A percentile compares a stretch with the other conserved stretches of the same genome.
These are phyloP conservation scores for Amylocarpus encephaloides DNA, from an alignment of 2,329 filamentous ascomycete genomes.

Conservation along the genomic window DNA sequence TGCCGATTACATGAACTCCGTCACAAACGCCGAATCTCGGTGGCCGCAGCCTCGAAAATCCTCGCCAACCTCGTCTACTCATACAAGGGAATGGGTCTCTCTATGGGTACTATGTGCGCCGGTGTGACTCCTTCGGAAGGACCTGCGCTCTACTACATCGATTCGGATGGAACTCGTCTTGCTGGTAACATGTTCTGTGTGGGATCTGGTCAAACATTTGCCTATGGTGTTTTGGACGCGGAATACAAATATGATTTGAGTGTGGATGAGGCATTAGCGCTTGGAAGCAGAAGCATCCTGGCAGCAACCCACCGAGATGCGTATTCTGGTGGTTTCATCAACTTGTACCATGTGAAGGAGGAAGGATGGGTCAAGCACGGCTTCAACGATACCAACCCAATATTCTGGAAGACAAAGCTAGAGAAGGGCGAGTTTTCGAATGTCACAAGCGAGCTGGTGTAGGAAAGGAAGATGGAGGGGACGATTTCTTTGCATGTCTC, in stretches of 20 bases:
- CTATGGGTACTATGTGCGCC: conserved; percentile 99
- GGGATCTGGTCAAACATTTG: conserved; percentile 95
- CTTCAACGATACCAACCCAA: conserved; percentile 96
- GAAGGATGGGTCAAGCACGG: conserved; percentile 98
- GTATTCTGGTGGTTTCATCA: conserved; percentile 98
- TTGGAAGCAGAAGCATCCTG: conserved; percentile 86
- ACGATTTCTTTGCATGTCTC: conserved; percentile 28
- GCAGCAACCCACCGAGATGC: conserved; percentile 95
- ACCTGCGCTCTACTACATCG: conserved; percentile 97
- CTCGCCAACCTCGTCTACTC: conserved; percentile 96
- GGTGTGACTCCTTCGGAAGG: conserved; percentile 94
- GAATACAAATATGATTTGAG: conserved; percentile 88
- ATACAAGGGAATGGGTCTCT: conserved; percentile 98
- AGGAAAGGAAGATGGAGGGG: conserved; percentile 14
- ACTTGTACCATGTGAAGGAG: conserved; percentile 98
- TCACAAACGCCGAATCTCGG: conserved; percentile 97
- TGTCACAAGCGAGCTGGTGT: conserved; percentile 31
- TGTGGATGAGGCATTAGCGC: conserved; percentile 81
- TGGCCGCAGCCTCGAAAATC: conserved; percentile 96
- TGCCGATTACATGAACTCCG: conserved; percentile 98
- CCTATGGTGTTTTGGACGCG: conserved; percentile 94
- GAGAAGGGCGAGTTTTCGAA: conserved; percentile 90
- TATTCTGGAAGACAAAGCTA: conserved; percentile 99
- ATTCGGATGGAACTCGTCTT: conserved; percentile 90
- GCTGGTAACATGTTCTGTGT: conserved; percentile 97